phyloP scores from a whole-genome alignment of 148 eudicot species.

The Rhododendron simsii region DNA sequence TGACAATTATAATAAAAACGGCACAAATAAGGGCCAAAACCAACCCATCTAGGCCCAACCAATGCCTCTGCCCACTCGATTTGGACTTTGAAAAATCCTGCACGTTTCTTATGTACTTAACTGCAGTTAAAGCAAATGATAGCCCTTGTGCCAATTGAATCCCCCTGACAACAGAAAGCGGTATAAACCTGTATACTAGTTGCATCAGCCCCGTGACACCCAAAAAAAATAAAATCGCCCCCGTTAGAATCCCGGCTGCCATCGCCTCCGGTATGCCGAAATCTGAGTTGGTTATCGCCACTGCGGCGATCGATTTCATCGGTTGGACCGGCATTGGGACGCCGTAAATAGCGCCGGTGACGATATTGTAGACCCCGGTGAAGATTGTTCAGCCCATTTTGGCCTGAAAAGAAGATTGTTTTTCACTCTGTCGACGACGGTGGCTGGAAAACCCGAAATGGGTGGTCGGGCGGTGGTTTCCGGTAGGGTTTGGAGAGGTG shows the following conservation, averaged over 20 bases:
- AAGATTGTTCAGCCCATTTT: slow-evolving; percentile 72
- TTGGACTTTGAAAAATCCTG: slow-evolving; percentile 72
- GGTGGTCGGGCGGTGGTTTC: not conserved
- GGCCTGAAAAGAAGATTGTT: slow-evolving; percentile 20
- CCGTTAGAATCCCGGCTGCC: slow-evolving; percentile 73
- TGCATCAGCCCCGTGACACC: slow-evolving; percentile 81
- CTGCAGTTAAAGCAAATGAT: slow-evolving; percentile 78
- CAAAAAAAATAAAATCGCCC: slow-evolving; percentile 44
- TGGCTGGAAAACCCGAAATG: not conserved
- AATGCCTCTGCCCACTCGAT: slow-evolving; percentile 49
- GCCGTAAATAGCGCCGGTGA: slow-evolving; percentile 50
- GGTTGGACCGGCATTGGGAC: no score
- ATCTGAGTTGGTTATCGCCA: no score
- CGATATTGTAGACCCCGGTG: slow-evolving; percentile 68
- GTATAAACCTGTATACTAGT: slow-evolving; percentile 60
- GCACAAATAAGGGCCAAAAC: slow-evolving; percentile 67
- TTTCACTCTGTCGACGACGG: slow-evolving; percentile 22
- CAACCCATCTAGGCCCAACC: slow-evolving; percentile 85
- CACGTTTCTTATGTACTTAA: slow-evolving; percentile 57
- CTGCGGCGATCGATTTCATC: no score
- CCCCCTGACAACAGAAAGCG: slow-evolving; percentile 77
- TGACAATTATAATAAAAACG: slow-evolving; percentile 60
- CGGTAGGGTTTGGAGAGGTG: slow-evolving; percentile 4
- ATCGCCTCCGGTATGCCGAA: slow-evolving; percentile 92
- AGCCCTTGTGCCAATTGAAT: slow-evolving; percentile 87